A percentile compares a stretch with the other conserved stretches of the same genome.
Conservation (phyloP, 2,329 filamentous ascomycete genomes). For the Colletotrichum sp. region DNA sequence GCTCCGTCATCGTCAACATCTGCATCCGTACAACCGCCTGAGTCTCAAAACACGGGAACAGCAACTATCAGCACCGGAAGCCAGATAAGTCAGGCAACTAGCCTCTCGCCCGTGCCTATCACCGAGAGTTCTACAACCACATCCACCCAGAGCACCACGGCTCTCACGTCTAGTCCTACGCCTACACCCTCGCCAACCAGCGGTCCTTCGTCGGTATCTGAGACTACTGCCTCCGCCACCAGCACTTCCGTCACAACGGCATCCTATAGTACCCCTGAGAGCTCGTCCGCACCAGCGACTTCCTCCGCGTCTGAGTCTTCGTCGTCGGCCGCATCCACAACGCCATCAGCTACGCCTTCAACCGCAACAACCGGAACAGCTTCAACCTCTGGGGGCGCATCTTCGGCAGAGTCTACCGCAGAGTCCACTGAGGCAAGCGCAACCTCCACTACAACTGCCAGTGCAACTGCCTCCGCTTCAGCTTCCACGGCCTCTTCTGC, state of each 20-base stretch:
- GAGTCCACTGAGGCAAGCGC: background rate
- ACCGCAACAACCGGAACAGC: background rate
- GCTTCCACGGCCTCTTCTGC: background rate
- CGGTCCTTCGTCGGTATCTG: background rate
- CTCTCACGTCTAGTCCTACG: background rate
- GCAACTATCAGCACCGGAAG: conserved; percentile 24
- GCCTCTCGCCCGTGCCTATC: conserved; percentile 11
- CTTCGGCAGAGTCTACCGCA: background rate
- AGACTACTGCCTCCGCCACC: background rate
- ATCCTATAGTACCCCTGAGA: background rate
- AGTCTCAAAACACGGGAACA: too few species aligned
- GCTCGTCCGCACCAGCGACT: background rate
- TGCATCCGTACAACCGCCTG: too few species aligned
- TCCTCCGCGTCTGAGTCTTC: background rate
- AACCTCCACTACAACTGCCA: background rate
- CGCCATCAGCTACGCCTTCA: background rate
- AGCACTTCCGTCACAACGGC: background rate
- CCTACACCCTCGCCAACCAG: background rate
- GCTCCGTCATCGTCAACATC: too few species aligned
- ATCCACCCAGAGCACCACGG: background rate
- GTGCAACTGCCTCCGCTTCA: background rate
- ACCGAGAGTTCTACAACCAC: background rate
- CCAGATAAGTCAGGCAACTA: background rate
- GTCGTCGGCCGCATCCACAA: background rate
- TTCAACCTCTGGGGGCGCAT: background rate